Evolutionary conservation across 2,329 filamentous ascomycete genomes (phyloP).

Genomic region (Fusarium sp.): DNA sequence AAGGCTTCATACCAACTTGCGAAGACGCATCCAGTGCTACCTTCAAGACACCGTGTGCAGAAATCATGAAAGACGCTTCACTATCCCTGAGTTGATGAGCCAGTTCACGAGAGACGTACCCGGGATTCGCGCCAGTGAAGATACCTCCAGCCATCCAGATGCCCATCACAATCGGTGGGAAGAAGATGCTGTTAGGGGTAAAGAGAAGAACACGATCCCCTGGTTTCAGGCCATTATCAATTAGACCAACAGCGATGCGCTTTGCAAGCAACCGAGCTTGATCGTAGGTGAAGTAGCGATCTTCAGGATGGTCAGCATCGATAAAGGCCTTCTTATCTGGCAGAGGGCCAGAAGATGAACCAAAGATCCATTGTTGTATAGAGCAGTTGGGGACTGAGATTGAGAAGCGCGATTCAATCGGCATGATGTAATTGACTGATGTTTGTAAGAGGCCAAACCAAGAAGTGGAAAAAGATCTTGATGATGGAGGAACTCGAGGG

Average conservation of each 20-base stretch:
- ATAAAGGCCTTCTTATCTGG: constrained; percentile 63
- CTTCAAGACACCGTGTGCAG: constrained; percentile 68
- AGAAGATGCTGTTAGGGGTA: constrained; percentile 79
- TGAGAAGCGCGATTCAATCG: constrained; percentile 61
- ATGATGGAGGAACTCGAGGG: background rate
- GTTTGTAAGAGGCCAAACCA: background rate
- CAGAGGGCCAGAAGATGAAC: constrained; percentile 58
- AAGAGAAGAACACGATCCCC: constrained; percentile 81
- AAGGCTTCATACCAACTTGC: constrained; percentile 64
- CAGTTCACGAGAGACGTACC: constrained; percentile 75
- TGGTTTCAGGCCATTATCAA: constrained; percentile 69
- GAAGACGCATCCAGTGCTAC: constrained; percentile 75
- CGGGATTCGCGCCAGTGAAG: constrained; percentile 81
- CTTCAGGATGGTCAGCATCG: constrained; percentile 74
- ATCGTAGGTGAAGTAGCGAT: constrained; percentile 71
- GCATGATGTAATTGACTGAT: constrained; percentile 52
- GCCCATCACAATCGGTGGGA: constrained; percentile 76
- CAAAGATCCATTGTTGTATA: constrained; percentile 68
- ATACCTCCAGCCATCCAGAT: constrained; percentile 81
- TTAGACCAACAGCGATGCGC: constrained; percentile 76
- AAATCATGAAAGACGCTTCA: constrained; percentile 74
- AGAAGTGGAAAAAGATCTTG: background rate
- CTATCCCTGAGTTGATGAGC: constrained; percentile 81
- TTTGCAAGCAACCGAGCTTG: constrained; percentile 78
- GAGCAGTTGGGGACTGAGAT: constrained; percentile 60